These are phyloP conservation scores for Voacanga thouarsii DNA, from an alignment of 257 asterid genomes.

Conservation along the genomic window DNA sequence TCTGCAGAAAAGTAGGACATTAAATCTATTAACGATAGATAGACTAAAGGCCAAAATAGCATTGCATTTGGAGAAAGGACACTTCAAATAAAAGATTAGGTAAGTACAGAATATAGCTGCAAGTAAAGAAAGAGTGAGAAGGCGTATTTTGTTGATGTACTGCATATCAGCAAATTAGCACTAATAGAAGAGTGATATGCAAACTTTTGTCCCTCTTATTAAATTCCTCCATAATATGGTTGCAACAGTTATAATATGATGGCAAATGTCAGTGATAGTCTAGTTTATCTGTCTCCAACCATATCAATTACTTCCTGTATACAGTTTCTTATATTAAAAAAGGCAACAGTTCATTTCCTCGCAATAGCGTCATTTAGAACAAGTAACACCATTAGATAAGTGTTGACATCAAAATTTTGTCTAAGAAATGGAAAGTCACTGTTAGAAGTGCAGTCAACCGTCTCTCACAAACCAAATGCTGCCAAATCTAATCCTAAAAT, in stretches of 20 bases:
- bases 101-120: not conserved
- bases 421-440: not conserved
- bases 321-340: not conserved
- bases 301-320: not conserved
- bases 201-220: not conserved
- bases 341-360: not conserved
- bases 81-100: not conserved
- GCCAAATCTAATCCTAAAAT: not conserved
- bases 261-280: not conserved
- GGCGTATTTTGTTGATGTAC: not conserved
- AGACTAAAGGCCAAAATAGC: not conserved
- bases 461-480: not conserved
- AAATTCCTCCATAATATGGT: not conserved
- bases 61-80: not conserved
- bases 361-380: not conserved
- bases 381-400: not conserved
- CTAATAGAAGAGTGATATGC: not conserved
- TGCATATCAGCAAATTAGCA: not conserved
- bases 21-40: not conserved
- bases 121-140: not conserved
- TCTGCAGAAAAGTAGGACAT: slow-evolving; percentile 44
- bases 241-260: not conserved
- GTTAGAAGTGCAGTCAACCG: not conserved
- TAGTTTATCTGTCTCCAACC: not conserved
- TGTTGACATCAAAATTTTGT: no score